Evolutionary conservation across 768 basidiomycete genomes (phyloP), one percentile per base, ranked within the genome.

Genomic region (Plicaturopsis crispa): DNA sequence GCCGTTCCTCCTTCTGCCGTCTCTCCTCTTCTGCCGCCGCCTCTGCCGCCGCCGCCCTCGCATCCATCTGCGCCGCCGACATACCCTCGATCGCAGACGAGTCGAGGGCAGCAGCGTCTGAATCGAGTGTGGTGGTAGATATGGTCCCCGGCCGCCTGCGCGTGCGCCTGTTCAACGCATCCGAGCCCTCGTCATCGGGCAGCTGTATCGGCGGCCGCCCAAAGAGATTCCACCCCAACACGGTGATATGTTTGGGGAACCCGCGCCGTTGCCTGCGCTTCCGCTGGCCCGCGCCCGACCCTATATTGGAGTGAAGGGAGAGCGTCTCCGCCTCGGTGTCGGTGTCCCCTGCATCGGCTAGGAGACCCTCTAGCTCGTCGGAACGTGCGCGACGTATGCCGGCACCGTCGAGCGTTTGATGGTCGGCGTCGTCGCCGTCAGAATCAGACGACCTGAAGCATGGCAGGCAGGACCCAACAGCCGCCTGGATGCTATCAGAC

Each of bases 151-250:
- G 47, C 21, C 33, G 49, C 50, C 23, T 56, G 47, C 22, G 56
- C 49, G 36, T 46, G 34, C 43, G 35, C 31, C 34, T 45, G 7
- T 37, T 28, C 6, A 28, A 28, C 1, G 45, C 34, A 10, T 53
- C 57, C 3, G 70, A 64, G 8, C 65, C 69, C 7, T 79, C 78
- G 11, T 69, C 67, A n/a, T 73, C 74, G 1, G 72, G 65, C n/a
- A 82, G 66, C 31, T 74, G 71, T 35, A 84, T 75, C 0, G 75
- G 66, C 5, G 67, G 66, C 16, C 66, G 65, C n/a, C 83, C 84
- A 44, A 86, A 84, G 3, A 84, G 63, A 36, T 78, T 64, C 44
- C 62, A 82, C 5, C 83, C 84, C 42, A 84, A 84, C 6, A 86
- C 50, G 6, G 68, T 72, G 48, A 84, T 73, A 18, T 44, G 49